These are phyloP conservation scores for Fusarium sp. DNA, from an alignment of 2,329 filamentous ascomycete species.

Conservation along the genomic window DNA sequence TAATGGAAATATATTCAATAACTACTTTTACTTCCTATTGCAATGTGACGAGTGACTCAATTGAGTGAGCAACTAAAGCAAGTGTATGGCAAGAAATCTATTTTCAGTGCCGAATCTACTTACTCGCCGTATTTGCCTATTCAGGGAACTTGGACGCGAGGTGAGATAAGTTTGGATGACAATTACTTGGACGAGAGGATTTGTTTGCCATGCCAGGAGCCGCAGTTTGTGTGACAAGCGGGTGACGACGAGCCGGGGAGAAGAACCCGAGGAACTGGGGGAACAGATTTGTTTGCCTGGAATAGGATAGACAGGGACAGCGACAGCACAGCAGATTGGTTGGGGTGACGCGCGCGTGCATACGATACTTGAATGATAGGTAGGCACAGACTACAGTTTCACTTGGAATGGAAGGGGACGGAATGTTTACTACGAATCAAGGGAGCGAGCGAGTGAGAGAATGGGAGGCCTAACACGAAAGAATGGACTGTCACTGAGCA, in stretches of 20 bases:
- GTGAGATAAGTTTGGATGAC: constrained; percentile 1
- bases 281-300: constrained; percentile 10
- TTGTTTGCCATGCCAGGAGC: constrained; percentile 37
- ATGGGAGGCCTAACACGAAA: background rate
- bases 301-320: background rate
- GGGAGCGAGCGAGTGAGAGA: constrained; percentile 1
- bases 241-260: constrained; percentile 25
- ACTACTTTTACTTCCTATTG: background rate
- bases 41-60: background rate
- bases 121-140: constrained; percentile 29
- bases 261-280: constrained; percentile 12
- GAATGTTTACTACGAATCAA: constrained; percentile 8
- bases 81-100: constrained; percentile 9
- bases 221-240: constrained; percentile 32
- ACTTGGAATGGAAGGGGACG: background rate
- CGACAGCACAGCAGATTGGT: constrained; percentile 2
- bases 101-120: constrained; percentile 11
- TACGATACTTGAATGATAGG: background rate
- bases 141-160: constrained; percentile 31
- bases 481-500: background rate
- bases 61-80: background rate
- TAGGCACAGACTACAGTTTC: background rate
- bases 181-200: constrained; percentile 24
- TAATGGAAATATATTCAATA: constrained; percentile 26
- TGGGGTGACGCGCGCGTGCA: constrained; percentile 21